Conservation (phyloP, 2,329 filamentous ascomycete species). For the Pseudogymnoascus sp. region DNA sequence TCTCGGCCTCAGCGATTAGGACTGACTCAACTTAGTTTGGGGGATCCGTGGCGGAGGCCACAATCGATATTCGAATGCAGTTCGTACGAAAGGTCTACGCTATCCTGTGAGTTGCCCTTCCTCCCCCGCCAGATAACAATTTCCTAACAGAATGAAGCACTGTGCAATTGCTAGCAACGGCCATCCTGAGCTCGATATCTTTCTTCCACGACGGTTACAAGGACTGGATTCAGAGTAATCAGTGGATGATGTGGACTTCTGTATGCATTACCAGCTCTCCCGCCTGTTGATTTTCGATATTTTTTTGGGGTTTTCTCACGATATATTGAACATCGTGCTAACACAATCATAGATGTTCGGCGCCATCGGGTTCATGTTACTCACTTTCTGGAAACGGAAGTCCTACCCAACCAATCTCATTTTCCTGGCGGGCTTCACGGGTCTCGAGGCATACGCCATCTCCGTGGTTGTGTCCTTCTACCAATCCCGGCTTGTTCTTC, state of each 20-base stretch:
- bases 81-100: slow-evolving; percentile 97
- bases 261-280: slow-evolving; percentile 34
- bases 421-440: slow-evolving; percentile 84
- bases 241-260: slow-evolving; percentile 78
- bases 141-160: slow-evolving; percentile 40
- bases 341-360: slow-evolving; percentile 54
- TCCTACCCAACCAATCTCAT: slow-evolving; percentile 90
- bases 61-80: slow-evolving; percentile 91
- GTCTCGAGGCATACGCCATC: slow-evolving; percentile 87
- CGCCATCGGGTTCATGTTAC: slow-evolving; percentile 72
- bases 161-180: slow-evolving; percentile 83
- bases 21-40: slow-evolving; percentile 56
- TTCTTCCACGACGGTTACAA: slow-evolving; percentile 79
- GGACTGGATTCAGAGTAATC: slow-evolving; percentile 75
- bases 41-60: slow-evolving; percentile 85
- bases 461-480: slow-evolving; percentile 91
- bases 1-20: not conserved
- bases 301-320: not conserved
- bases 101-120: slow-evolving; percentile 55
- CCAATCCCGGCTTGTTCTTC: slow-evolving; percentile 71
- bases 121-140: not conserved
- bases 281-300: not conserved
- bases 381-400: slow-evolving; percentile 94
- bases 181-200: slow-evolving; percentile 68
- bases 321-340: not conserved